Evolutionary conservation across 768 basidiomycete genomes (phyloP), one percentile per base, ranked within the genome.

Genomic region (Boletus rufocinnamomeus): DNA sequence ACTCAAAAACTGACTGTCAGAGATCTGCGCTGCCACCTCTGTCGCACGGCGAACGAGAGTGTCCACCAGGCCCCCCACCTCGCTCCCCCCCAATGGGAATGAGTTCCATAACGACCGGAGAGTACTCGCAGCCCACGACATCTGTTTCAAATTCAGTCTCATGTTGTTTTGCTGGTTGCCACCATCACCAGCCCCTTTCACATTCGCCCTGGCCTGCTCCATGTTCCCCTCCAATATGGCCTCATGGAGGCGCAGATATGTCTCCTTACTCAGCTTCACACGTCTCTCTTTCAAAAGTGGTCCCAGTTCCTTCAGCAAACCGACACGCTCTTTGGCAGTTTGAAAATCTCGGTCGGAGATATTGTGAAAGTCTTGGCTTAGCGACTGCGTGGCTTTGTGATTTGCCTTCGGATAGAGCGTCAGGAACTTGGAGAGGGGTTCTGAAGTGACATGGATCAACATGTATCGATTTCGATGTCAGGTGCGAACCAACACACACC

Each of bases 1-100:
- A 1, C 37, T 44, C 25, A 72, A 52, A 30, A 71, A 64, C 9
- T 56, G 56, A 28, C n/a, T 34, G 19, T 71, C 69, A 0, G 57
- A 14, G 4, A 63, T 49, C 2, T 35, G n/a, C 23, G n/a, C 25
- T 23, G 51, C 52, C 6, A 34, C 45, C 2, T 11, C 28, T 2
- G 35, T 47, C 21, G 66, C 60, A 0, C n/a, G 40, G 11, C 6
- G 48, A n/a, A 68, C 2, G 17, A 59, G 50, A 13, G 21, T 19
- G 6, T 64, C 49, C n/a, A 66, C 19, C 8, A 10, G 2, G 19
- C 16, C 19, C 14, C 44, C 48, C 0, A 30, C 41, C 3, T 63
- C 40, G 7, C 27, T 44, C 6, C 37, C 49, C n/a, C 50, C 30
- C 0, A 21, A 0, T 14, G 23, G 23, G 16, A 44, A 7, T 4